Base-by-base conservation (phyloP, 805 yeast species). In the Wickerhamomyces silvicola region DNA sequence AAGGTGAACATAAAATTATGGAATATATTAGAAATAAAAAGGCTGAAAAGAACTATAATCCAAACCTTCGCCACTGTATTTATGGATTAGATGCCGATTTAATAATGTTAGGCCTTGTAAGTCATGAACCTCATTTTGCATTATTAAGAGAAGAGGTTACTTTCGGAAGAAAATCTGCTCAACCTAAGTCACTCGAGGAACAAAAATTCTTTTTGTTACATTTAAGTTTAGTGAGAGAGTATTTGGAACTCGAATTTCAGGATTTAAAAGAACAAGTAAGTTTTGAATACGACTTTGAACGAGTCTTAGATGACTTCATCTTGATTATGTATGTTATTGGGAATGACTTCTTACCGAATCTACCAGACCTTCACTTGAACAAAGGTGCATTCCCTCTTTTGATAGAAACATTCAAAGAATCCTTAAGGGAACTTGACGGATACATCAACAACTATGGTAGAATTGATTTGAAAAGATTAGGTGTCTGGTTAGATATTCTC, bases 1-100 rank as follows among this genome's bases (percentile, higher is more conserved):
- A 90, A 66, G 97, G 97, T 60, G 97, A 90, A 62, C 97, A 90
- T 62, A 90, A 90, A 54, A 87, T 90, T 45, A 90, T 88, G 97
- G 85, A 85, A 48, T 86, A 75, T 48, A 86, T 90, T 43, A 77
- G 97, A 60, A 63, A 74, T 26, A 70, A 78, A 60, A 81, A 83
- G 55, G 72, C 88, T n/a, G 80, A 78, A 49, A 69, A 74, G 0
- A 77, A 66, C 31, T 84, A 83, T 51, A 70, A 85, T 51, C 76
- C 87, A 30, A 84, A 90, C 55, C 68, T 81, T 12, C 78, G 95
- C 56, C 97, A 90, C 54, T 90, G 97, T 67, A 75, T 90, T 30
- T 90, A 90, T 56, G 97, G 97, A 33, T 68, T 90, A 50, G 97
- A 90, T 64, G 97, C 97, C 12, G 97, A 90, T 66, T 68, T 90